Evolutionary conservation across 139 green algal species (phyloP), one percentile per base, ranked within the genome.

Genomic region (Picochlorum sp.): DNA sequence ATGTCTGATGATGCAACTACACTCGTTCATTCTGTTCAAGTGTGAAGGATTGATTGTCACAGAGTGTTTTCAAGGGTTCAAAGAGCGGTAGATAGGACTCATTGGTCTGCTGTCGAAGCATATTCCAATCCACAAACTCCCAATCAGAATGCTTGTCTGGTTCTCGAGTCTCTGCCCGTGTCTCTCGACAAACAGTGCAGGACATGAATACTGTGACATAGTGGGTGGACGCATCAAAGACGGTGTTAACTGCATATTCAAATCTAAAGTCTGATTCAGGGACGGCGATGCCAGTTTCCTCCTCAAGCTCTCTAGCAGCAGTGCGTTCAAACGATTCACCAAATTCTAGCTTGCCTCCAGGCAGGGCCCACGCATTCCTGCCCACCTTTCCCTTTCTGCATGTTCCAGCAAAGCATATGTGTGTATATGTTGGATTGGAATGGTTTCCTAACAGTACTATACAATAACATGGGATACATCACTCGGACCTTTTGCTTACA

Each of bases 181-280:
- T 30, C 4, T 28, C 75, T 26, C 55, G 24, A 5, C 59, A 44
- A 34, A 81, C 75, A 6, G 76, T 23, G 2, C 47, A 61, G 0
- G 57, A 44, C 65, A 82, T 77, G 57, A 88, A 88, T 0, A 86
- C 60, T 2, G 79, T 83, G 4, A 88, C 76, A 21, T 85, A 83
- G 57, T 87, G 81, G 6, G 45, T 57, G 1, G 60, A 50, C 13
- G 18, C 47, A 23, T 57, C n/a, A 16, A 76, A 77, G 2, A 85
- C 58, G 14, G 31, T 57, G 57, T 79, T 82, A 2, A 69, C 62
- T 4, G 70, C 61, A 6, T 68, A 68, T 8, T 57, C 62, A 41
- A 83, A 77, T 0, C 47, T 26, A 10, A 62, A 49, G 3, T 59
- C 26, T 23, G 14, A 21, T 1, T 2, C 3, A 6, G 78, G 28